Evolutionary conservation across 805 yeast species (phyloP), one percentile per base, ranked within the genome.

Genomic region (Scheffersomyces stipitis): DNA sequence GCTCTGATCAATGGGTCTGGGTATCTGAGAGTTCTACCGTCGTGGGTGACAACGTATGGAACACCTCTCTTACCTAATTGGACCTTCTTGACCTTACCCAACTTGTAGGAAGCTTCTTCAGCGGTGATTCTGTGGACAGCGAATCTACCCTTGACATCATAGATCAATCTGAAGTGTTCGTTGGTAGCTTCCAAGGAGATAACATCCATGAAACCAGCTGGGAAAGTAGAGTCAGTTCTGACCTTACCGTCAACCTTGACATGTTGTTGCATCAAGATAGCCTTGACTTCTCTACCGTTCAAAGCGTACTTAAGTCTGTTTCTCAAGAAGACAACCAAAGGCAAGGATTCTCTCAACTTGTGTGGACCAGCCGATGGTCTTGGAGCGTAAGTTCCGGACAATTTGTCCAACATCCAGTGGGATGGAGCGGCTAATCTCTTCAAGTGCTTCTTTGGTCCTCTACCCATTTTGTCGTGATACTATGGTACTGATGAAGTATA

Each of bases 381-480:
- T 46, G 62, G 62, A 45, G 62, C 62, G 52, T 57, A 58, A 48
- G 57, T 46, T 42, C 63, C 63, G 59, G 61, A 56, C 60, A 58
- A 56, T 44, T 58, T 58, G 61, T 58, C 63, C 62, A 58, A 57
- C 63, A 58, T 58, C 63, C 63, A 58, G 60, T 58, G 63, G 52
- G 60, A 54, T 56, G 63, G 63, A 38, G 63, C 63, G 46, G 63
- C 63, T 49, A 58, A 57, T 57, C 62, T 58, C 59, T 58, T 57
- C 51, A 57, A 56, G 51, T 57, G 62, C 57, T 58, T 58, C 57
- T 57, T 58, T 44, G 86, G 86, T 73, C 86, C 86, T 80, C 86
- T 80, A 68, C 78, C 86, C 86, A 80, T 80, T 67, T 75, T 80
- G 31, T 31, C 22, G 23, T 28, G 32, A 13, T 20, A 10, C 10